A percentile compares a stretch with the other conserved stretches of the same genome.
Evolutionary conservation across 208 protist species (phyloP).

Genomic region (Leishmania arabica): DNA sequence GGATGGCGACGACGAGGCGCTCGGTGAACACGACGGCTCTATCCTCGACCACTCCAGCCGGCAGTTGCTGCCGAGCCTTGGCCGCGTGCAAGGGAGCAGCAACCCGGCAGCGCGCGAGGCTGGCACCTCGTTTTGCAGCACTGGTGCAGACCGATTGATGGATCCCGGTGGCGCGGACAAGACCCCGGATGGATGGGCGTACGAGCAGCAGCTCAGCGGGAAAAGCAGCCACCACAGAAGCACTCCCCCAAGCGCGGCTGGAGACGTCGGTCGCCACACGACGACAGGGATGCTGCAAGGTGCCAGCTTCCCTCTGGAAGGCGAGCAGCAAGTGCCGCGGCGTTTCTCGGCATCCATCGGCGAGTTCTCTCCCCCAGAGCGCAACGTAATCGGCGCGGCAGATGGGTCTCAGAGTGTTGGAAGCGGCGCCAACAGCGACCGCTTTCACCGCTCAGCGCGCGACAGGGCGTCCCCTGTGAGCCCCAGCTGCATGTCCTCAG

Average conservation of each 20-base stretch:
- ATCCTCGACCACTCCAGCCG: constrained; percentile 1
- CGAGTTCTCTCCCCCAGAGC: constrained; percentile 14
- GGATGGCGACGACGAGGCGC: constrained; percentile 1
- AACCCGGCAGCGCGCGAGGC: background rate
- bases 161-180: background rate
- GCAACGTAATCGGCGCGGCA: constrained; percentile 11
- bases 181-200: background rate
- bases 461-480: constrained; percentile 16
- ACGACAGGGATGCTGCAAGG: background rate
- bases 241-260: background rate
- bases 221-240: constrained; percentile 12
- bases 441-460: constrained; percentile 14
- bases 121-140: background rate
- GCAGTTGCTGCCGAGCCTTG: constrained; percentile 8
- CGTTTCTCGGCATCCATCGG: constrained; percentile 6
- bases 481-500: constrained; percentile 17
- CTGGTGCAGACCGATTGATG: background rate
- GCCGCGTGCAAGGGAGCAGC: background rate
- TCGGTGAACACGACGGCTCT: background rate
- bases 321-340: constrained; percentile 13
- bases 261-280: background rate
- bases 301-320: constrained; percentile 12
- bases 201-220: constrained; percentile 10
- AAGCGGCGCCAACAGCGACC: constrained; percentile 8
- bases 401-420: constrained; percentile 5